Conservation (phyloP, 2,329 filamentous ascomycete species). For the Colletotrichum falcatum region DNA sequence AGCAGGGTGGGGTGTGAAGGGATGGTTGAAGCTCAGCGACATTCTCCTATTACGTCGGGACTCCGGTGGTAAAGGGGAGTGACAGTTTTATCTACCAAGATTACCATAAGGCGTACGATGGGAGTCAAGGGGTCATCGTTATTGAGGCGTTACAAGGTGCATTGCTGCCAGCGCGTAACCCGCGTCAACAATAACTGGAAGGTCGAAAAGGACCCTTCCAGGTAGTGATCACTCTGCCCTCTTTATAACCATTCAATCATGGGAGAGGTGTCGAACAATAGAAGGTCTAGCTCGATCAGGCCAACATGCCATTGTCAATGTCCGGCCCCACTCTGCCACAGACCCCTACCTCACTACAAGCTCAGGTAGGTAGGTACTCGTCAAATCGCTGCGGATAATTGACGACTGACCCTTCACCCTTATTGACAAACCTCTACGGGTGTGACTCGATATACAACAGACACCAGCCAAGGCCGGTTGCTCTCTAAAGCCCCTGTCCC, state of each 20-base stretch:
- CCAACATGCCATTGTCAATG: background rate
- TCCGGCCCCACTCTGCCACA: background rate
- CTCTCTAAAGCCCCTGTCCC: too few relatives aligned
- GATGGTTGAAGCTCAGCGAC: conserved; percentile 71
- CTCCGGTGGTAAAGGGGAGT: background rate
- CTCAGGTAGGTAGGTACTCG: background rate
- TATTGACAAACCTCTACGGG: background rate
- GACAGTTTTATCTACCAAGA: background rate
- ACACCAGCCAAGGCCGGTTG: background rate
- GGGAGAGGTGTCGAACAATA: background rate
- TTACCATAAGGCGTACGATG: background rate
- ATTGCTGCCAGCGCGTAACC: background rate
- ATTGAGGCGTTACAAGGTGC: background rate
- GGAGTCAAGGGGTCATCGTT: background rate
- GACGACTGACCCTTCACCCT: background rate
- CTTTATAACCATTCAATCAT: background rate
- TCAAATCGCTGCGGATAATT: background rate
- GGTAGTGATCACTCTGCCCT: background rate
- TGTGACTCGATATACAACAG: background rate
- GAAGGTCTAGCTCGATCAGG: background rate
- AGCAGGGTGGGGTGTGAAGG: conserved; percentile 87
- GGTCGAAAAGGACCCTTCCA: background rate
- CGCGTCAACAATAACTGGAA: background rate
- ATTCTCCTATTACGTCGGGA: conserved; percentile 71
- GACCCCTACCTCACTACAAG: background rate